Evolutionary conservation across 495 filamentous ascomycete genomes (phyloP).

Genomic region (Aspergillus mulundensis): DNA sequence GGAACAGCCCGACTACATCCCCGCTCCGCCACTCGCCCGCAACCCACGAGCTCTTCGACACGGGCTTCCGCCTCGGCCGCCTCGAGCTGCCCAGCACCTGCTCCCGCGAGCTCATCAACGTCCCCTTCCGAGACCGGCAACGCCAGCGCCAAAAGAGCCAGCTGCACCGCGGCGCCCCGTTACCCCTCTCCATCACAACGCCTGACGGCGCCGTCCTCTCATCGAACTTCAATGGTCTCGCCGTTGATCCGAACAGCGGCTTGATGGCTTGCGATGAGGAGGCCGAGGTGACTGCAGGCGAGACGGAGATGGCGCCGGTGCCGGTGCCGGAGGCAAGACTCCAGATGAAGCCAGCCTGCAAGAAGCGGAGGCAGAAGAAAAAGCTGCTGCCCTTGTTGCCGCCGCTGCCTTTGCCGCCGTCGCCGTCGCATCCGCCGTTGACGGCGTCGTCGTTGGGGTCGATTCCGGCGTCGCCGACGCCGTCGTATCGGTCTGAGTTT

Average conservation of each 20-base stretch:
- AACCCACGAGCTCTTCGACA: conserved; percentile 30
- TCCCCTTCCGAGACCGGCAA: conserved; percentile 18
- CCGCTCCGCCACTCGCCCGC: too few relatives aligned
- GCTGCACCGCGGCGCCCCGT: background rate
- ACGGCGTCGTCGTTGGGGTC: background rate
- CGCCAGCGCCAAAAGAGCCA: background rate
- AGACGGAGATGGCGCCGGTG: too few relatives aligned
- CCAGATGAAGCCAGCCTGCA: background rate
- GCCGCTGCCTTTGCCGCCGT: background rate
- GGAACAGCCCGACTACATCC: conserved; percentile 1
- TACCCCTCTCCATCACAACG: background rate
- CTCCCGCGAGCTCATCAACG: conserved; percentile 34
- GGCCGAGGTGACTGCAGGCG: too few relatives aligned
- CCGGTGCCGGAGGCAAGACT: background rate
- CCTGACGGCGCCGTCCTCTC: conserved; percentile 16
- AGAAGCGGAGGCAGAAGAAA: background rate
- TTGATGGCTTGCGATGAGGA: conserved; percentile 28
- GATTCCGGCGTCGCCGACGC: background rate
- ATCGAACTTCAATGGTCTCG: conserved; percentile 26
- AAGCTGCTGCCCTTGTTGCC: background rate
- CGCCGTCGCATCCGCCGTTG: background rate
- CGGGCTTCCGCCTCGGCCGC: conserved; percentile 27
- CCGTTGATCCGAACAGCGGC: background rate
- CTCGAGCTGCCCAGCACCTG: conserved; percentile 27
- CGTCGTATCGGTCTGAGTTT: background rate